These are phyloP conservation scores for Seminavis robusta DNA, from an alignment of 108 stramenopile species.

Conservation along the genomic window DNA sequence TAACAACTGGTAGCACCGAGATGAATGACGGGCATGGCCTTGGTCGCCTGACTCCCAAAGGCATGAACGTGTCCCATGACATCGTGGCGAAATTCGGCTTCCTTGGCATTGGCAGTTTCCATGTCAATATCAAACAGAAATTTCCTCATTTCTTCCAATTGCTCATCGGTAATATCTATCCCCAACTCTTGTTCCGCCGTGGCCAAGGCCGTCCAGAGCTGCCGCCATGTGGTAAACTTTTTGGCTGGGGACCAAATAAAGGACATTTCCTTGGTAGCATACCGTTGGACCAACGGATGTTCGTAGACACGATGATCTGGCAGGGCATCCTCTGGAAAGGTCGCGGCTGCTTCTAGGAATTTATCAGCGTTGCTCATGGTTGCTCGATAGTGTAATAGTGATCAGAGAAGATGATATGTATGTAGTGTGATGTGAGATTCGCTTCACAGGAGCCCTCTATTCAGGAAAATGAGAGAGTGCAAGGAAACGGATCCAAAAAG, in stretches of 20 bases:
- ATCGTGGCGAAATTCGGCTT: conserved; percentile 96
- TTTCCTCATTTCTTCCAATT: conserved; percentile 83
- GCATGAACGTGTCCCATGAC: conserved; percentile 99
- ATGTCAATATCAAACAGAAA: conserved; percentile 93
- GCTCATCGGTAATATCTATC: conserved; percentile 90
- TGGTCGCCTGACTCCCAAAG: conserved; percentile 91
- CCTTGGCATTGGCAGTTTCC: conserved; percentile 89
- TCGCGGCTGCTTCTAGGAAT: conserved; percentile 44
- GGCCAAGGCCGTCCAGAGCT: conserved; percentile 97
- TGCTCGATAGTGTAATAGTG: too few species aligned
- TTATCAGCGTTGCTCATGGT: conserved; percentile 51
- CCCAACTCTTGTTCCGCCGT: conserved; percentile 96
- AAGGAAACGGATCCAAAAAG: too few species aligned
- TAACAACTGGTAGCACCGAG: conserved; percentile 96
- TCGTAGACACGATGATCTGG: conserved; percentile 76
- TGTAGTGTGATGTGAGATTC: too few species aligned
- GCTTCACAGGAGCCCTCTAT: too few species aligned
- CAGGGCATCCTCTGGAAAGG: conserved; percentile 62
- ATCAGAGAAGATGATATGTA: too few species aligned
- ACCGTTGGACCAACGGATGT: conserved; percentile 88
- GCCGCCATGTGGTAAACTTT: conserved; percentile 99
- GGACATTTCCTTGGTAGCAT: conserved; percentile 98
- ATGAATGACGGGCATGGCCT: conserved; percentile 95
- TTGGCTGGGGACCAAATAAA: conserved; percentile 95
- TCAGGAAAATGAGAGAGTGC: too few species aligned